Evolutionary conservation across 129 eudicot genomes (phyloP).

Genomic region (Kitagawia praeruptora): DNA sequence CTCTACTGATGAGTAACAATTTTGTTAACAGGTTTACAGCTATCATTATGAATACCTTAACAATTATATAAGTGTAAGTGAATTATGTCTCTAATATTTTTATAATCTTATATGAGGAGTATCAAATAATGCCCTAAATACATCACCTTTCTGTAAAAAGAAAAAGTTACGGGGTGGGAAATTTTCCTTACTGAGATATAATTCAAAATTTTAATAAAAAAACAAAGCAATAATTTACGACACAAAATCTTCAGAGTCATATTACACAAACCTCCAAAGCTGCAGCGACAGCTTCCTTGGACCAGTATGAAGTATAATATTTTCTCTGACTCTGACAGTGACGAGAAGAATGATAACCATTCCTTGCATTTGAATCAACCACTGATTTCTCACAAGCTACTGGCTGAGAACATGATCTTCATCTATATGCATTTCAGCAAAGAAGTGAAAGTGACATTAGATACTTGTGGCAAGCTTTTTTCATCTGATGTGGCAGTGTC

Average conservation of each 20-base stretch:
- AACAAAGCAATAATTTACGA: background rate
- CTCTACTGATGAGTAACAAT: too few relatives aligned
- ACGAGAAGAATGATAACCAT: conserved; percentile 14
- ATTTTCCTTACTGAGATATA: background rate
- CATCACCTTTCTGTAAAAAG: conserved; percentile 58
- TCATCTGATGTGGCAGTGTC: conserved; percentile 10
- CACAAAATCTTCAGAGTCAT: background rate
- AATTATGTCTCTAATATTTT: background rate
- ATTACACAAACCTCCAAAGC: conserved; percentile 50
- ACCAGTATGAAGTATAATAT: conserved; percentile 39
- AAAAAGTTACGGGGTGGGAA: background rate
- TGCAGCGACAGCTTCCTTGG: conserved; percentile 37
- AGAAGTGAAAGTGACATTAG: conserved; percentile 19
- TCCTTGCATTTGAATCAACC: conserved; percentile 5
- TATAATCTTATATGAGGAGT: conserved; percentile 1
- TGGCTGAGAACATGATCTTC: conserved; percentile 22
- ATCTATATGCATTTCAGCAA: conserved; percentile 18
- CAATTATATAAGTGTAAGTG: too few relatives aligned
- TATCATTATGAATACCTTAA: background rate
- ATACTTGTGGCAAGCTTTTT: conserved; percentile 12
- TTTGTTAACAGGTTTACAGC: background rate
- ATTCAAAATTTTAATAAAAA: background rate
- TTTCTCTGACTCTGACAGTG: conserved; percentile 25
- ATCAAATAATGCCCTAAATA: conserved; percentile 56
- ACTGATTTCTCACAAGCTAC: conserved; percentile 15